Evolutionary conservation across 352 stramenopile genomes (phyloP).

Genomic region (Aphanomyces cochlioides): DNA sequence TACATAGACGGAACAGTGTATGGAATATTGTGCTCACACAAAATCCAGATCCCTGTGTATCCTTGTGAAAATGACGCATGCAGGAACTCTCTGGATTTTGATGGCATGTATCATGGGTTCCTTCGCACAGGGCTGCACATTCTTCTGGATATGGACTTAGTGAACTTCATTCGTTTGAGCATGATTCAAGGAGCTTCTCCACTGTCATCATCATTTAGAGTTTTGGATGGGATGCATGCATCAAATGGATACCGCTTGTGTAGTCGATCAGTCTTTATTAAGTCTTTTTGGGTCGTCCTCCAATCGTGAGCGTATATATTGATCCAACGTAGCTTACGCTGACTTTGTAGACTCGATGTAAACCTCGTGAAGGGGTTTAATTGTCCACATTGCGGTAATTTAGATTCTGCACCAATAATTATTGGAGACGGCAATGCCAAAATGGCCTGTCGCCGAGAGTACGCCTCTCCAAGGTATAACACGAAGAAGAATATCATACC

Average conservation of each 20-base stretch:
- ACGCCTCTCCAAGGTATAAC: background rate
- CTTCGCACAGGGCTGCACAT: background rate
- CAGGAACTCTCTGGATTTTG: background rate
- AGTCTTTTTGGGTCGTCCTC: background rate
- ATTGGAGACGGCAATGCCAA: background rate
- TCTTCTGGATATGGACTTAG: background rate
- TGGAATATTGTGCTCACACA: background rate
- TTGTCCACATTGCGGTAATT: background rate
- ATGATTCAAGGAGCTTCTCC: background rate
- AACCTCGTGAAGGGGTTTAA: background rate
- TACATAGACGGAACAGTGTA: background rate
- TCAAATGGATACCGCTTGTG: background rate
- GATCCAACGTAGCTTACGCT: background rate
- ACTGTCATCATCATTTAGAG: background rate
- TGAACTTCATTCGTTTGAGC: background rate
- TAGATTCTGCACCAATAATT: slow-evolving; percentile 2
- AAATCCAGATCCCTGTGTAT: background rate
- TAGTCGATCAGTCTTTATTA: background rate
- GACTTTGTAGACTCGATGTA: background rate
- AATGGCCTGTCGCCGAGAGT: background rate
- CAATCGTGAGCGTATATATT: background rate
- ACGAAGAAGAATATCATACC: background rate
- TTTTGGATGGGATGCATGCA: background rate
- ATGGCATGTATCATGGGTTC: background rate
- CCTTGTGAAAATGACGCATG: background rate